Percentiles rank a stretch among this genome's conserved stretches.
Evolutionary conservation across 1,284 basidiomycete genomes (phyloP).

Genomic region (Pholiota adiposa): DNA sequence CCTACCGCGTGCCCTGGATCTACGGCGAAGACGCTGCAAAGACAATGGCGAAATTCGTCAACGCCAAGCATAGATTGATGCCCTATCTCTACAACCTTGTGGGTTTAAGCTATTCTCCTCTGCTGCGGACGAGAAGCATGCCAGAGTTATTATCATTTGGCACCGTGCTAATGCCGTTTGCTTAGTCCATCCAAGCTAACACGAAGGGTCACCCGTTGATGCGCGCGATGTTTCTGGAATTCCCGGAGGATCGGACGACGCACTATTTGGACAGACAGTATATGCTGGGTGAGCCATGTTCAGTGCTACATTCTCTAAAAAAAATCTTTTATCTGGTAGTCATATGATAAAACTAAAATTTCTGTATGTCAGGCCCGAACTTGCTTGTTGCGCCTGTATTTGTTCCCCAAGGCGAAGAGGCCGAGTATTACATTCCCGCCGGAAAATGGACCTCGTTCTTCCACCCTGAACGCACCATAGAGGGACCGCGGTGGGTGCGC

Average conservation of each 20-base stretch:
- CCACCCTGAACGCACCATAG: conserved; percentile 48
- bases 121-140: conserved; percentile 9
- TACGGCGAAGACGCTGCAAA: conserved; percentile 73
- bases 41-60: conserved; percentile 67
- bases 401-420: conserved; percentile 56
- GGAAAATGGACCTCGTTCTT: conserved; percentile 74
- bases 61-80: conserved; percentile 75
- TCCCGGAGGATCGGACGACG: conserved; percentile 66
- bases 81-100: conserved; percentile 73
- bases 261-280: conserved; percentile 70
- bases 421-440: conserved; percentile 71
- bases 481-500: conserved; percentile 60
- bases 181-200: conserved; percentile 63
- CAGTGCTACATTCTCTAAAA: too few relatives aligned
- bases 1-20: conserved; percentile 78
- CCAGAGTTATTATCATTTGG: conserved; percentile 2
- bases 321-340: too few relatives aligned
- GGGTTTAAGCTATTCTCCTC: conserved; percentile 25
- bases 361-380: conserved; percentile 50
- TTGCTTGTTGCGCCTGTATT: conserved; percentile 80
- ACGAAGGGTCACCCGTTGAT: conserved; percentile 64
- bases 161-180: conserved; percentile 1
- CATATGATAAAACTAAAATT: not conserved
- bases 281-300: conserved; percentile 57
- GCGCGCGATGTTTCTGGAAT: conserved; percentile 78